A percentile compares a stretch with the other conserved stretches of the same genome.
Conservation (phyloP, 1,284 basidiomycete genomes). For the Cystobasidium sp. region DNA sequence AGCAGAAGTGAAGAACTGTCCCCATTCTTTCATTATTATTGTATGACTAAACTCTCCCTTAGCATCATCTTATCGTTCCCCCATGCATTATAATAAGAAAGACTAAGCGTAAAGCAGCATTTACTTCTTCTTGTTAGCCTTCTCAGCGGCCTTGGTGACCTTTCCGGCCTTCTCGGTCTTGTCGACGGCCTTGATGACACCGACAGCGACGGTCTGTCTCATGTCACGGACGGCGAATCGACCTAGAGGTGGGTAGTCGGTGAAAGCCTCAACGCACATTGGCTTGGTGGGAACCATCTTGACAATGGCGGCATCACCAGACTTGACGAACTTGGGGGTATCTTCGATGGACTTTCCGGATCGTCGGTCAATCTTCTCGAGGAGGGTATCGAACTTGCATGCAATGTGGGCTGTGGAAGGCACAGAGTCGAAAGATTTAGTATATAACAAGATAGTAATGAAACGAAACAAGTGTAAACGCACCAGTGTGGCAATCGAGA, state of each 20-base stretch:
- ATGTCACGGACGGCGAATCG: slow-evolving; percentile 76
- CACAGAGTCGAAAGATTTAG: too few relatives aligned
- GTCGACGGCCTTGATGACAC: slow-evolving; percentile 94
- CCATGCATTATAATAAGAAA: not conserved
- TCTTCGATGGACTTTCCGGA: slow-evolving; percentile 90
- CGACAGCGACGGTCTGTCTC: slow-evolving; percentile 86
- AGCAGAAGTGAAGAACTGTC: too few relatives aligned
- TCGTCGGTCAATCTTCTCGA: slow-evolving; percentile 99
- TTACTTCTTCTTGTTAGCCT: slow-evolving; percentile 47
- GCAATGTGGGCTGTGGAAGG: slow-evolving; percentile 70
- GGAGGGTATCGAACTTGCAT: slow-evolving; percentile 97
- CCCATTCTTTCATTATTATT: not conserved
- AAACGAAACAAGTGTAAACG: too few relatives aligned
- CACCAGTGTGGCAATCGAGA: slow-evolving; percentile 93
- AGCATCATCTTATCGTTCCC: not conserved
- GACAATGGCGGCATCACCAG: slow-evolving; percentile 86
- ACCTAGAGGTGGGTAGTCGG: slow-evolving; percentile 98
- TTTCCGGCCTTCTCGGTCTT: slow-evolving; percentile 84
- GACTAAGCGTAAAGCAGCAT: slow-evolving; percentile 10
- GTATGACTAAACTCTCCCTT: not conserved
- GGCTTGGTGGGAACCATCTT: slow-evolving; percentile 90
- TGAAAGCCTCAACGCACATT: slow-evolving; percentile 96
- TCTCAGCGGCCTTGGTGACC: slow-evolving; percentile 46
- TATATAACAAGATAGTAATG: too few relatives aligned
- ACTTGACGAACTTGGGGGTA: slow-evolving; percentile 95